Percentiles rank a stretch among this genome's conserved stretches.
Conservation (phyloP, 2,329 filamentous ascomycete genomes). For the Cercospora brassicicola region DNA sequence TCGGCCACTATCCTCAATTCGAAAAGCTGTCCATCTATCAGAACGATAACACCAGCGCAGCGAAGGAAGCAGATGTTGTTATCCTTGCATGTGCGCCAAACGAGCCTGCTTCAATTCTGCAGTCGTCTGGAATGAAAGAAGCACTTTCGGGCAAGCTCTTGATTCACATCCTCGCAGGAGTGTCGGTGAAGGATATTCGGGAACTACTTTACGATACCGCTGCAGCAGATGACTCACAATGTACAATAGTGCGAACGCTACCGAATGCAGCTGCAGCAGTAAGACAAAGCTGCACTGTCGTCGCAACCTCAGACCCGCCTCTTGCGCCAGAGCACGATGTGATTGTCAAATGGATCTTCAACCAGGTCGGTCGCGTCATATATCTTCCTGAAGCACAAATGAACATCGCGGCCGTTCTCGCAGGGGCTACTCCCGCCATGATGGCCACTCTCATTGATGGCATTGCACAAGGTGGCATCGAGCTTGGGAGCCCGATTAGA, state of each 20-base stretch:
- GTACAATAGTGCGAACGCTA: constrained; percentile 73
- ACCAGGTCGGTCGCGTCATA: constrained; percentile 68
- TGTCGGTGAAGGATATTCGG: constrained; percentile 64
- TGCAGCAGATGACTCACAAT: constrained; percentile 52
- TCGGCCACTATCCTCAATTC: constrained; percentile 58
- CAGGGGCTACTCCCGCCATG: constrained; percentile 74
- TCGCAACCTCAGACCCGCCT: constrained; percentile 63
- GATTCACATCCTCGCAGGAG: constrained; percentile 77
- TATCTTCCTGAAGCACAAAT: constrained; percentile 66
- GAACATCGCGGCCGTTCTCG: constrained; percentile 72
- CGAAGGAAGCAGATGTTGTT: constrained; percentile 68
- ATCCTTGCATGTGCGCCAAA: constrained; percentile 80
- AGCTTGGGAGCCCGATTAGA: constrained; percentile 71
- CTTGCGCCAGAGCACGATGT: constrained; percentile 55
- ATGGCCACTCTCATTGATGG: constrained; percentile 74
- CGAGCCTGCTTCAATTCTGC: constrained; percentile 68
- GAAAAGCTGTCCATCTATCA: constrained; percentile 65
- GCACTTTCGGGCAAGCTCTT: constrained; percentile 78
- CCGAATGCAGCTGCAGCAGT: constrained; percentile 81
- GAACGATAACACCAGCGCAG: constrained; percentile 69
- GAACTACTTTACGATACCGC: constrained; percentile 56
- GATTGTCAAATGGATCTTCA: constrained; percentile 76
- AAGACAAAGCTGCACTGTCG: constrained; percentile 76
- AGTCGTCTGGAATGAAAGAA: constrained; percentile 66
- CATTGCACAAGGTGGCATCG: constrained; percentile 73